Percentiles rank a stretch among this genome's conserved stretches.
These are phyloP conservation scores for Prunus fruticosa DNA, from an alignment of 306 rosid species.

Conservation along the genomic window DNA sequence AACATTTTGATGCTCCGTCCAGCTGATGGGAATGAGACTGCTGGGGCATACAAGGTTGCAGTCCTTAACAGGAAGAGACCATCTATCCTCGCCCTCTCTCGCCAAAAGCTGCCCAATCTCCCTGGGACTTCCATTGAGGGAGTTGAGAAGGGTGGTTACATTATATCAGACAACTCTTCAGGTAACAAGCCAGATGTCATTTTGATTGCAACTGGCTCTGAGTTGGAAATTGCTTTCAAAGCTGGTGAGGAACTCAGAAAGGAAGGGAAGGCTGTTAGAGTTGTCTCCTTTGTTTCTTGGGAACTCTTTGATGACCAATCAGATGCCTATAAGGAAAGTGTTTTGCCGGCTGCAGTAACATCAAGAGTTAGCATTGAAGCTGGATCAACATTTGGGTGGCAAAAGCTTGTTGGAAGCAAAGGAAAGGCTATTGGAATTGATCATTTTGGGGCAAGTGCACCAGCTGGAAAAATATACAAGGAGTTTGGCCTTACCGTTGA, in stretches of 20 bases:
- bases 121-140: conserved; percentile 85
- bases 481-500: conserved; percentile 85
- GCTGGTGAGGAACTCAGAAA: conserved; percentile 89
- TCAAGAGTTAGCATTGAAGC: conserved; percentile 99
- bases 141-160: conserved; percentile 92
- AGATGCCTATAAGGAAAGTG: conserved; percentile 88
- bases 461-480: conserved; percentile 87
- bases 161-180: conserved; percentile 73
- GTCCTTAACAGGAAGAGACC: conserved; percentile 77
- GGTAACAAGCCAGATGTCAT: conserved; percentile 96
- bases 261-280: conserved; percentile 91
- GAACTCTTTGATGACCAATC: conserved; percentile 91
- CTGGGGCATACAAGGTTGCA: conserved; percentile 94
- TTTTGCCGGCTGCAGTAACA: conserved; percentile 78
- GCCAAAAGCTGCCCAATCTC: conserved; percentile 84
- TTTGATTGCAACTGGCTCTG: conserved; percentile 93
- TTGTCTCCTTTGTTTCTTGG: conserved; percentile 88
- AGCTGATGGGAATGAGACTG: conserved; percentile 97
- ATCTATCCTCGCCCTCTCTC: conserved; percentile 91
- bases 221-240: conserved; percentile 84
- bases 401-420: conserved; percentile 70
- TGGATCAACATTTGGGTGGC: conserved; percentile 95
- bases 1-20: conserved; percentile 96
- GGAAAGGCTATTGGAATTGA: conserved; percentile 93
- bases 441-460: conserved; percentile 96